Conservation (phyloP, 2,329 filamentous ascomycete genomes). For the Chalara sp. region DNA sequence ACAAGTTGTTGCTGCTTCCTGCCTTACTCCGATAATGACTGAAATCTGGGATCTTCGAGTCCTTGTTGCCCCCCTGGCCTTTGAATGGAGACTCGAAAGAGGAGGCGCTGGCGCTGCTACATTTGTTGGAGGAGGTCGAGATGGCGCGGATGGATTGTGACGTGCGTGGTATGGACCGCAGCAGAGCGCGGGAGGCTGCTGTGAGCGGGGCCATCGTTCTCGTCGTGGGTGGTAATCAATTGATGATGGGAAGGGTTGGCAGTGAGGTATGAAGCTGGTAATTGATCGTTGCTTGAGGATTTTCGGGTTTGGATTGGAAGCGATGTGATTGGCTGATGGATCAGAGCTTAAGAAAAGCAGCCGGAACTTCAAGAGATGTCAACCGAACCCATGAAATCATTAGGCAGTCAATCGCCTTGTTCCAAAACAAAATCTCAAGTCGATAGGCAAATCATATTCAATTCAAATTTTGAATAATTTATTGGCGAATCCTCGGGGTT, state of each 20-base stretch:
- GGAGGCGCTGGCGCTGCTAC: constrained; percentile 26
- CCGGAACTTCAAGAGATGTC: too few species aligned
- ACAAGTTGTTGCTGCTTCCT: constrained; percentile 66
- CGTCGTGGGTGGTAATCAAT: constrained; percentile 12
- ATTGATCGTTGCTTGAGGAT: not conserved
- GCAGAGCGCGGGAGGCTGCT: constrained; percentile 60
- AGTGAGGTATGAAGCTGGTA: not conserved
- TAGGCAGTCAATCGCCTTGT: too few species aligned
- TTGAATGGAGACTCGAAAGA: constrained; percentile 58
- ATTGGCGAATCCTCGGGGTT: too few species aligned
- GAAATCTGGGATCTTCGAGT: constrained; percentile 79
- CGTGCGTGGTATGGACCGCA: constrained; percentile 47
- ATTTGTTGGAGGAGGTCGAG: constrained; percentile 35
- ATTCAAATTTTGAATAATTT: too few species aligned
- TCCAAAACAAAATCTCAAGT: too few species aligned
- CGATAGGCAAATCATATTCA: too few species aligned
- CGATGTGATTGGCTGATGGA: too few species aligned
- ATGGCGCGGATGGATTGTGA: constrained; percentile 43
- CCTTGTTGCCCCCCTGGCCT: constrained; percentile 38
- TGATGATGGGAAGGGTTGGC: constrained; percentile 5
- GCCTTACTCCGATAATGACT: constrained; percentile 74
- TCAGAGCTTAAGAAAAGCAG: too few species aligned
- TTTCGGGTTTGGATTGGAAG: not conserved
- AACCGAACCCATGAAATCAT: too few species aligned
- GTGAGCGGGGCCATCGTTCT: constrained; percentile 60